Evolutionary conservation across 1,284 basidiomycete genomes (phyloP).

Genomic region (Ustilago bromivora): DNA sequence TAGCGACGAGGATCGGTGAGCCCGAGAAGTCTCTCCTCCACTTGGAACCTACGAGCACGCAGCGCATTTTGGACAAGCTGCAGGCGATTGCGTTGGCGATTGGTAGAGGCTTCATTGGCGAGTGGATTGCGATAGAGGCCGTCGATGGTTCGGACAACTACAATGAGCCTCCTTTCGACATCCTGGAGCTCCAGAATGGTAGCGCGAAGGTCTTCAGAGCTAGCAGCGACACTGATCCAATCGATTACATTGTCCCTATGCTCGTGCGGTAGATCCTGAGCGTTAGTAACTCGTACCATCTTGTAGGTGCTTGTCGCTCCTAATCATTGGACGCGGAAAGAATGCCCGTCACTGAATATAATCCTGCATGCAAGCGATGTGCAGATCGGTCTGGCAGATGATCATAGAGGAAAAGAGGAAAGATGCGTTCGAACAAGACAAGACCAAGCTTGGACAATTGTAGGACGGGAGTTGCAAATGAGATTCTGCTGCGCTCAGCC

Average conservation of each 20-base stretch:
- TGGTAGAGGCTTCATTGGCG: not conserved
- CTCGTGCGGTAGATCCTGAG: not conserved
- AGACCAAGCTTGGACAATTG: not conserved
- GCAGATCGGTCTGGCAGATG: not conserved
- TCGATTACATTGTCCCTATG: not conserved
- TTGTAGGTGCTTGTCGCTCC: not conserved
- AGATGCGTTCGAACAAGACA: not conserved
- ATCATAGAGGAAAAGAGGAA: not conserved
- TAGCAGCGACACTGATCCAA: not conserved
- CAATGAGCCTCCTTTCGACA: not conserved
- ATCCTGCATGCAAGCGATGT: not conserved
- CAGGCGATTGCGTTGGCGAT: not conserved
- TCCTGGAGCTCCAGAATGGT: not conserved
- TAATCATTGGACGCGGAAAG: not conserved
- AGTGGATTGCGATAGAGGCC: not conserved
- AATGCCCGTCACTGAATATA: not conserved
- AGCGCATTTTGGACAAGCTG: not conserved
- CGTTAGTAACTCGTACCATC: not conserved
- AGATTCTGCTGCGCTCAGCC: not conserved
- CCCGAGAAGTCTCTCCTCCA: not conserved
- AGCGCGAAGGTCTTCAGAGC: not conserved
- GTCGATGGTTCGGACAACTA: not conserved
- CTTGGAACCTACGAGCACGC: not conserved
- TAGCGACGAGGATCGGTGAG: not conserved
- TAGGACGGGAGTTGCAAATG: not conserved